Percentiles rank a stretch among this genome's conserved stretches.
Conservation (phyloP, 2,329 filamentous ascomycete species). For the Stenocarpella maydis region DNA sequence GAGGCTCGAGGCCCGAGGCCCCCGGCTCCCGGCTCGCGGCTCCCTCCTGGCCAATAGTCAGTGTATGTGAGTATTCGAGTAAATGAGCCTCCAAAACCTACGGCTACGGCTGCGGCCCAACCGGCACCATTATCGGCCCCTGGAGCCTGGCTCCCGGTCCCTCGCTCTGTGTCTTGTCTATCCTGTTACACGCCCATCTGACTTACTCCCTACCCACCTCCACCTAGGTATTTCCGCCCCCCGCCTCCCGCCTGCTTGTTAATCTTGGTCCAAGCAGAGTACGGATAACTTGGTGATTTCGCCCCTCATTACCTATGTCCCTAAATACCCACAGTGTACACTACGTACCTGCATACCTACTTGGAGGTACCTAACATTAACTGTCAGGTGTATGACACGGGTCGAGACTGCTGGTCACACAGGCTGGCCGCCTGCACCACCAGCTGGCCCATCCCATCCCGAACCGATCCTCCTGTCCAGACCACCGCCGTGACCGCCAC, state of each 20-base stretch:
- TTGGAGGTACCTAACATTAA: too few relatives aligned
- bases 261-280: too few relatives aligned
- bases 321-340: too few relatives aligned
- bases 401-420: constrained; percentile 22
- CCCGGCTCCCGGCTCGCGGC: neutral
- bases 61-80: too few relatives aligned
- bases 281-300: too few relatives aligned
- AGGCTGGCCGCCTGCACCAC: neutral
- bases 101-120: too few relatives aligned
- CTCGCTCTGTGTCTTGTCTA: constrained; percentile 12
- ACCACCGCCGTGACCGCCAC: neutral
- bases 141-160: constrained; percentile 26
- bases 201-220: too few relatives aligned
- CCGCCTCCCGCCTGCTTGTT: too few relatives aligned
- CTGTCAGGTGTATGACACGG: constrained; percentile 26
- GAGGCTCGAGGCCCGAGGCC: neutral
- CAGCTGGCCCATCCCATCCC: constrained; percentile 23
- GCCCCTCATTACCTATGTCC: constrained; percentile 30
- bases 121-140: constrained; percentile 2
- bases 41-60: neutral
- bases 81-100: too few relatives aligned
- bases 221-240: too few relatives aligned
- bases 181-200: constrained; percentile 6
- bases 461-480: constrained; percentile 10
- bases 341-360: too few relatives aligned